phyloP scores from a whole-genome alignment of 2,329 filamentous ascomycete genomes.

The Pseudofabraea citricarpa region DNA sequence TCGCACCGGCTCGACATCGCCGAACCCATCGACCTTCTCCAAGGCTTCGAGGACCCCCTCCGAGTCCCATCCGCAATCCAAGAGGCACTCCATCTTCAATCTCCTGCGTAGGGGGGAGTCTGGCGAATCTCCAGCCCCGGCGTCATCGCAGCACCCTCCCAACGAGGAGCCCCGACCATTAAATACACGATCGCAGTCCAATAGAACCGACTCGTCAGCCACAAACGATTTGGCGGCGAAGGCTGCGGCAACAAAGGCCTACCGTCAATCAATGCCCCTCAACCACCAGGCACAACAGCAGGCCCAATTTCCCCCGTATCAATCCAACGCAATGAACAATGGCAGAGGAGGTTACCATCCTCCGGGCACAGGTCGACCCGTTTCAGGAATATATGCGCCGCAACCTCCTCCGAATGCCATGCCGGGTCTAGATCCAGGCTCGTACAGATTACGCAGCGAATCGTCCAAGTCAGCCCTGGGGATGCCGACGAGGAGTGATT shows the following conservation, averaged over 20 bases:
- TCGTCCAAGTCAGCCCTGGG: slow-evolving; percentile 51
- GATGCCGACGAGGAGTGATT: slow-evolving; percentile 54
- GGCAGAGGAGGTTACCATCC: slow-evolving; percentile 30
- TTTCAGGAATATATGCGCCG: slow-evolving; percentile 40
- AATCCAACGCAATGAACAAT: slow-evolving; percentile 35
- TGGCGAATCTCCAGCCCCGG: slow-evolving; percentile 14
- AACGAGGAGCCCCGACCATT: slow-evolving; percentile 14
- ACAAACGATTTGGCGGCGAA: slow-evolving; percentile 20
- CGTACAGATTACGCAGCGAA: slow-evolving; percentile 54
- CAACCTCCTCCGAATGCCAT: slow-evolving; percentile 34
- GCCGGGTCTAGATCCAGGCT: slow-evolving; percentile 32
- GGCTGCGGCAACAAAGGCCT: slow-evolving; percentile 26
- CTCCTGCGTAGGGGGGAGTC: slow-evolving; percentile 26
- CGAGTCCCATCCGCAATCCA: slow-evolving; percentile 25
- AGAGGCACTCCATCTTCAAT: slow-evolving; percentile 29
- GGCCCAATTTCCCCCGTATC: slow-evolving; percentile 36
- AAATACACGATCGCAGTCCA: slow-evolving; percentile 18
- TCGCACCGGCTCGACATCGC: slow-evolving; percentile 8
- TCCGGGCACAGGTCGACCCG: slow-evolving; percentile 32
- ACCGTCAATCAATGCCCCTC: slow-evolving; percentile 37
- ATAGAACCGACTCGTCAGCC: slow-evolving; percentile 23
- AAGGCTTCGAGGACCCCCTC: slow-evolving; percentile 20
- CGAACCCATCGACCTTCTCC: slow-evolving; percentile 13
- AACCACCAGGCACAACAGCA: slow-evolving; percentile 39
- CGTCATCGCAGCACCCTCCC: slow-evolving; percentile 14